Evolutionary conservation across 257 asterid genomes (phyloP), one percentile per base, ranked within the genome.

Genomic region (Jacaranda copaia): DNA sequence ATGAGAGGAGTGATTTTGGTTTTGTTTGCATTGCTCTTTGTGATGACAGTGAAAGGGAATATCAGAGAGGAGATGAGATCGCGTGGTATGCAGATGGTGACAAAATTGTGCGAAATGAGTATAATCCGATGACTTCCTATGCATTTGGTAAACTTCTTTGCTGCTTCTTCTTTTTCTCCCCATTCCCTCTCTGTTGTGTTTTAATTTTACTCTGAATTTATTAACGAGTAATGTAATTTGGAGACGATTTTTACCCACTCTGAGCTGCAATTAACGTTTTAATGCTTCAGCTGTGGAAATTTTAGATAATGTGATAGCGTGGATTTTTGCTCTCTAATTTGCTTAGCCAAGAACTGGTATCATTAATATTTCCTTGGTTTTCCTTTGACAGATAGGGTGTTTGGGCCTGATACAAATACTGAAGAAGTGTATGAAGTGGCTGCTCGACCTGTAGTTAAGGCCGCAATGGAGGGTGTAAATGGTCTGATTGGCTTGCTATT

Each of bases 381-480:
- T 72, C 68, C 19, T 40, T 60, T 76, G 75, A 64, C 88, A 96
- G 99, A 96, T 80, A 96, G 88, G 82, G 96, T 96, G 35, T 96
- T 96, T 87, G 96, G 96, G 73, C 90, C 92, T 76, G 79, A 88
- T 82, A 91, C 97, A 63, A 66, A 38, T 78, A 96, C 98, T 32
- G 95, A 77, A 72, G 99, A 96, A 66, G 98, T 96, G 70, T 96
- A 93, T 80, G 97, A 93, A 77, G 93, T 96, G 63, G 94, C 99
- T 80, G 98, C 96, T 79, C 90, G 93, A 75, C 98, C 99, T 32
- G 99, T 96, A 14, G 91, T 96, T 73, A 89, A 88, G 89, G 89
- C 98, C 83, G 98, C 99, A 53, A 96, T 96, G 99, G 99, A 96
- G 51, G 99, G 99, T 57, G 76, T 96, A 56, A 96, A 93, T 76